Base-by-base conservation (phyloP, 495 filamentous ascomycete genomes). In the Lepraria neglecta region DNA sequence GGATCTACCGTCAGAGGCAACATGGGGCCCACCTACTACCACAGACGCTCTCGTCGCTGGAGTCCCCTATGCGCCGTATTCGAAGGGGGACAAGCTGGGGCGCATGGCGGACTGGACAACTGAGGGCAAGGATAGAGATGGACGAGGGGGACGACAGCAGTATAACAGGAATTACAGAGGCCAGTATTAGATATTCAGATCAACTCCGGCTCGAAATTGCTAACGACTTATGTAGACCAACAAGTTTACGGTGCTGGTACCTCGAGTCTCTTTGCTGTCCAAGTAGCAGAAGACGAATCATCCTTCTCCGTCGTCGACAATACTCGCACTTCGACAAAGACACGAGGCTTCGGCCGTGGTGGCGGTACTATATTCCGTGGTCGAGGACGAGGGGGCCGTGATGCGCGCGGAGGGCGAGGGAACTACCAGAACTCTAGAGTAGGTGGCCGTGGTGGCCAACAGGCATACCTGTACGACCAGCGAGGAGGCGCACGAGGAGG, bases 51-150 rank as follows among this genome's bases (percentile, higher is more conserved):
- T 87, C 58, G 80, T 98, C 61, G 84, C 92, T 69, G 94, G 95
- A 70, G 91, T 97, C 38, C 94, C 94, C 4, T 98, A 96, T 67
- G 92, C 92, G 53, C 92, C 95, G 50, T 98, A 91, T 78, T 96
- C 91, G 62, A 98, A 98, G 79, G 90, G 90, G 67, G 94, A 98
- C 80, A 98, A 97, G 80, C 78, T 98, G 31, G 94, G 95, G 58
- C 91, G 94, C 66, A 98, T 98, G 94, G 94, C 94, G 21, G 94
- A 98, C 76, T 98, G 95, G 95, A 95, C 92, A 11, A 71, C 86
- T n/a, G 94, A 96, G 65, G 84, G 88, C 65, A 97, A 96, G 76
- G 92, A 95, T 64, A 76, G 87, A 62, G 84, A 91, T 61, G 83
- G 84, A 17, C 80, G 92, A 52, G 86, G 86, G 51, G 88, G 90